Base-by-base conservation (phyloP, 495 filamentous ascomycete species). In the Bacidia gigantensis region DNA sequence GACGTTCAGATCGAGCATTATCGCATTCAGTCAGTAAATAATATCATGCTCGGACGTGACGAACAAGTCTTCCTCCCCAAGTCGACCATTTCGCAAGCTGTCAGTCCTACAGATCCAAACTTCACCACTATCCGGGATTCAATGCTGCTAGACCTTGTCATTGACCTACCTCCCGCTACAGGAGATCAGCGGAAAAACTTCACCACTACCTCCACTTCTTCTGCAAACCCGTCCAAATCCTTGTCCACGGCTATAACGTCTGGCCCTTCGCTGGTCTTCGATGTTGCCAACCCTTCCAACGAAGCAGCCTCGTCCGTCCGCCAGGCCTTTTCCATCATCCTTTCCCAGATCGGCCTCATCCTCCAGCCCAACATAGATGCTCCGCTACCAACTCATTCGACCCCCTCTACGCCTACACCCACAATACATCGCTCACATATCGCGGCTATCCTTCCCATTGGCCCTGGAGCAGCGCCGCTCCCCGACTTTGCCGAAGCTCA, bases 31-130 rank as follows among this genome's bases (percentile, higher is more conserved):
- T 82, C 82, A 40, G 76, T 97, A 64, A 84, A 84, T 42, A 84
- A 84, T 59, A 74, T 93, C 24, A 73, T 83, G 0, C 69, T 98
- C 1, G 92, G 92, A 9, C 83, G 86, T 52, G 89, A 95, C 58
- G 92, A 98, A 68, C 87, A 82, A 60, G 78, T 96, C 50, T 86
- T 87, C 60, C 71, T 98, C 51, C 71, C 79, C n/a, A 75, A 83
- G 22, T 80, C 88, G 29, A 75, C 86, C 32, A 75, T 93, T 46
- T 79, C 81, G 54, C 80, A 83, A 47, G 76, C 88, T 52, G 61
- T 83, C 46, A 75, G 79, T 61, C 77, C 78, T 2, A 75, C 76
- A 38, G 92, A 96, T 67, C 84, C 87, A 11, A 77, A 87, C 39
- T 96, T 96, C 61, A 85, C 82, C 20, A 77, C 86, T 26, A 67